Percentiles rank a stretch among this genome's conserved stretches.
Conservation (phyloP, 2,329 filamentous ascomycete genomes). For the Fusarium sulawesiense region DNA sequence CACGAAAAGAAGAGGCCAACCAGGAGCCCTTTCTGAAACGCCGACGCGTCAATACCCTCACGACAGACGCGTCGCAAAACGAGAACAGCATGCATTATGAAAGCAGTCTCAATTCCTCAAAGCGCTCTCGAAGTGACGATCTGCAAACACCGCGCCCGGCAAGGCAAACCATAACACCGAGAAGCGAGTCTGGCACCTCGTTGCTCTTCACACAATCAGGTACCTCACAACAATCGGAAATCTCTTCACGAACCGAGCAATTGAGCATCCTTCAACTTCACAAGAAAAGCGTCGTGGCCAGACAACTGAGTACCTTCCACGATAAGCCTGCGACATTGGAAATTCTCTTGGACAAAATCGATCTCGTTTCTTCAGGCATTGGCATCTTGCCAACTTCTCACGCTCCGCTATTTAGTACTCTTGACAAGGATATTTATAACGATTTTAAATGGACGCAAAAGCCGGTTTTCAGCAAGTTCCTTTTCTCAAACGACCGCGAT, state of each 20-base stretch:
- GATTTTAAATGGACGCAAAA: slow-evolving; percentile 20
- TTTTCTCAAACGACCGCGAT: slow-evolving; percentile 7
- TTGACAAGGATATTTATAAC: background rate
- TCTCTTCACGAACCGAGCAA: slow-evolving; percentile 1
- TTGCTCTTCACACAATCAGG: background rate
- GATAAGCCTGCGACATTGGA: background rate
- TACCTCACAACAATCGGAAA: background rate
- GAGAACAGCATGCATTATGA: background rate
- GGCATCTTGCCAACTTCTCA: background rate
- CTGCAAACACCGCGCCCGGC: slow-evolving; percentile 8
- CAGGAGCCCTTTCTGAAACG: background rate
- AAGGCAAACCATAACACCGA: slow-evolving; percentile 5
- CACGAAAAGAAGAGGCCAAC: background rate
- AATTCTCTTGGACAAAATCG: background rate
- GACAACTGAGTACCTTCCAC: background rate
- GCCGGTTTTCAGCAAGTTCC: background rate
- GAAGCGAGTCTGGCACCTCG: slow-evolving; percentile 18
- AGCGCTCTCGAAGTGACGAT: background rate
- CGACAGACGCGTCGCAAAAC: background rate
- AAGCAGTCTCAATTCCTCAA: background rate
- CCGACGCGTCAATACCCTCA: background rate
- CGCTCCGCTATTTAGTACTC: background rate
- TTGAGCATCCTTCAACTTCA: background rate
- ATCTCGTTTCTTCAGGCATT: background rate
- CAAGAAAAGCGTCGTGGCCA: background rate